These are phyloP conservation scores for Eutrema salsugineum DNA, from an alignment of 441 rosid species.

Conservation along the genomic window DNA sequence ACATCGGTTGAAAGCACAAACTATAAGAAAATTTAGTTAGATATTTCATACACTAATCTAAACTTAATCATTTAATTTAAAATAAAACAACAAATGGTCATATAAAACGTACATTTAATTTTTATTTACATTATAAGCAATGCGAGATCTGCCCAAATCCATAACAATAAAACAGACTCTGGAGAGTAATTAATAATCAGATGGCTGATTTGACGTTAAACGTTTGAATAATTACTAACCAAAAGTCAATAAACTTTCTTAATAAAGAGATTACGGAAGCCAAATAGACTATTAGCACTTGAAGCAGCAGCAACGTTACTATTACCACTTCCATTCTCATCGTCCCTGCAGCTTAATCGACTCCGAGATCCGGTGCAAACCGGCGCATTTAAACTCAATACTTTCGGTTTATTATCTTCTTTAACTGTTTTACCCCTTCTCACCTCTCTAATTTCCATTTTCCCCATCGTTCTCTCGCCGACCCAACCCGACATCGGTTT, in stretches of 20 bases:
- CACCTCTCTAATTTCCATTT: slow-evolving; percentile 12
- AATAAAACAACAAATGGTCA: too few species aligned
- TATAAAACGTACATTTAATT: too few species aligned
- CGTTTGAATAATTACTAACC: background rate
- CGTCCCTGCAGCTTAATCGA: slow-evolving; percentile 49
- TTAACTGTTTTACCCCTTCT: background rate
- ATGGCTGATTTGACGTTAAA: background rate
- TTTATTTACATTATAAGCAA: too few species aligned
- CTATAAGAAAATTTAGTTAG: too few species aligned
- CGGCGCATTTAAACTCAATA: slow-evolving; percentile 52
- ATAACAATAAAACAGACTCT: too few species aligned
- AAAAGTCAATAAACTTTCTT: slow-evolving; percentile 43
- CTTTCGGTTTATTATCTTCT: slow-evolving; percentile 27
- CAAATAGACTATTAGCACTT: slow-evolving; percentile 37
- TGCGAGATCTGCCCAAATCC: too few species aligned
- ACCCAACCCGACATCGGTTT: slow-evolving; percentile 20
- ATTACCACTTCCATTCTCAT: slow-evolving; percentile 9
- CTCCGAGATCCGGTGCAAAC: slow-evolving; percentile 43
- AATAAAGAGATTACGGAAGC: slow-evolving; percentile 51
- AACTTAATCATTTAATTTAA: too few species aligned
- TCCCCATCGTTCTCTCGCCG: slow-evolving; percentile 13
- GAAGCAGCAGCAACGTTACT: background rate
- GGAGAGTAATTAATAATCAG: background rate
- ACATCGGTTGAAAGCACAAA: too few species aligned
- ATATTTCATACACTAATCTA: too few species aligned